phyloP scores from a whole-genome alignment of 163 green algal species.

The Smithsoniella earleae region DNA sequence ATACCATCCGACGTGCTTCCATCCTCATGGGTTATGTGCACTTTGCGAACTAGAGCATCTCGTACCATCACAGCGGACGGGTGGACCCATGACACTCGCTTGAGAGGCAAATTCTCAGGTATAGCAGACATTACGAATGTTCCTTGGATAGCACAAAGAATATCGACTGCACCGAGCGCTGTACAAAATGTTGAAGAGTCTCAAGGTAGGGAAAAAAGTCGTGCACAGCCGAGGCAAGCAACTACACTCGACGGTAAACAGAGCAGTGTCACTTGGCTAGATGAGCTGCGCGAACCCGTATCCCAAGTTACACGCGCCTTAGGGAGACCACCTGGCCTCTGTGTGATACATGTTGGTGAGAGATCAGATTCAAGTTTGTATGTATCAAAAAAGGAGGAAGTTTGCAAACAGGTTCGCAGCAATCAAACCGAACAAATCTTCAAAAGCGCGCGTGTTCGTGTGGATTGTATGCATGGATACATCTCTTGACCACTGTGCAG shows the following conservation, averaged over 20 bases:
- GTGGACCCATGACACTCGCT: too few relatives aligned
- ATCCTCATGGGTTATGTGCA: too few relatives aligned
- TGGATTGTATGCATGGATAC: slow-evolving; percentile 29
- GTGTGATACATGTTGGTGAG: slow-evolving; percentile 65
- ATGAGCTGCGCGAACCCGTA: not conserved
- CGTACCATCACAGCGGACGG: too few relatives aligned
- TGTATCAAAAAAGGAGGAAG: slow-evolving; percentile 65
- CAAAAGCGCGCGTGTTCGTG: not conserved
- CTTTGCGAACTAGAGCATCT: too few relatives aligned
- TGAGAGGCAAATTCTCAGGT: too few relatives aligned
- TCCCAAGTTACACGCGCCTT: slow-evolving; percentile 19
- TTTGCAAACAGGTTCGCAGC: slow-evolving; percentile 44
- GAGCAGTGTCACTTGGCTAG: not conserved
- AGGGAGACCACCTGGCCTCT: slow-evolving; percentile 51
- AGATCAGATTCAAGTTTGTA: slow-evolving; percentile 67
- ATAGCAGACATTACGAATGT: too few relatives aligned
- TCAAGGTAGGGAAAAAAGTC: too few relatives aligned
- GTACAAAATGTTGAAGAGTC: too few relatives aligned
- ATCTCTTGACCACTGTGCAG: slow-evolving; percentile 30
- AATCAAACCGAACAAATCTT: not conserved
- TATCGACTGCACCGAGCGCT: too few relatives aligned
- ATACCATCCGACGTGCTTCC: too few relatives aligned
- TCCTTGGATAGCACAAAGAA: too few relatives aligned
- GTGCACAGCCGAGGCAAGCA: not conserved
- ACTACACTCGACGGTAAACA: slow-evolving; percentile 4